phyloP scores from a whole-genome alignment of 306 rosid species.

The Gastrolobium villosum region DNA sequence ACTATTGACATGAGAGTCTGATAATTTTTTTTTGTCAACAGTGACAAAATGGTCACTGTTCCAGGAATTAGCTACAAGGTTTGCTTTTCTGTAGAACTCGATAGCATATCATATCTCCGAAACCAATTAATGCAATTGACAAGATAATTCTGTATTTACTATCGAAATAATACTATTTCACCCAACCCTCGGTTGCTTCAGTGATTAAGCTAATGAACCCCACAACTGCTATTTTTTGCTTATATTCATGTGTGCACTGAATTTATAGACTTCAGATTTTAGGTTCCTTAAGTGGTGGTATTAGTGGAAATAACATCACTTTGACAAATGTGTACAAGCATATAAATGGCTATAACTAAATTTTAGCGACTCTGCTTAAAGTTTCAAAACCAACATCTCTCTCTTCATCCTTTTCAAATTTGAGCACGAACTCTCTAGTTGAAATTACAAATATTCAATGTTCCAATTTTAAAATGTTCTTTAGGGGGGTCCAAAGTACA shows the following conservation, averaged over 20 bases:
- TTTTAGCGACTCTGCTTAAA: not conserved
- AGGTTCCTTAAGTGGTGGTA: not conserved
- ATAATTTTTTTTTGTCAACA: too few species aligned
- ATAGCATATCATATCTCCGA: not conserved
- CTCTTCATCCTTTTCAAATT: conserved; percentile 16
- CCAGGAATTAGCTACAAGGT: not conserved
- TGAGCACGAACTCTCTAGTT: not conserved
- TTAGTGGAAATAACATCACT: conserved; percentile 17
- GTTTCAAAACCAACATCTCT: conserved; percentile 8
- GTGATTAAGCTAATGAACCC: not conserved
- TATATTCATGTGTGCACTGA: conserved; percentile 21
- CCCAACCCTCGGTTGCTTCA: conserved; percentile 18
- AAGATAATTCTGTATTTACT: not conserved
- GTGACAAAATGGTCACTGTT: too few species aligned
- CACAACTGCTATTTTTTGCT: conserved; percentile 3
- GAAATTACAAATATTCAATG: conserved; percentile 22
- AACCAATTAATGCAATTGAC: not conserved
- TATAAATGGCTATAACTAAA: not conserved
- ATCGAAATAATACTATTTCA: not conserved
- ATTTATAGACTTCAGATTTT: conserved; percentile 8
- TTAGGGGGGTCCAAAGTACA: not conserved
- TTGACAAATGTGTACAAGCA: not conserved
- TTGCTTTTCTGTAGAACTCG: not conserved
- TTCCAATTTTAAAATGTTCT: not conserved
- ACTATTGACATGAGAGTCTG: too few species aligned